Evolutionary conservation across 345 rosid species (phyloP), one percentile per base, ranked within the genome.

Genomic region (Eucalyptus leucophloia): DNA sequence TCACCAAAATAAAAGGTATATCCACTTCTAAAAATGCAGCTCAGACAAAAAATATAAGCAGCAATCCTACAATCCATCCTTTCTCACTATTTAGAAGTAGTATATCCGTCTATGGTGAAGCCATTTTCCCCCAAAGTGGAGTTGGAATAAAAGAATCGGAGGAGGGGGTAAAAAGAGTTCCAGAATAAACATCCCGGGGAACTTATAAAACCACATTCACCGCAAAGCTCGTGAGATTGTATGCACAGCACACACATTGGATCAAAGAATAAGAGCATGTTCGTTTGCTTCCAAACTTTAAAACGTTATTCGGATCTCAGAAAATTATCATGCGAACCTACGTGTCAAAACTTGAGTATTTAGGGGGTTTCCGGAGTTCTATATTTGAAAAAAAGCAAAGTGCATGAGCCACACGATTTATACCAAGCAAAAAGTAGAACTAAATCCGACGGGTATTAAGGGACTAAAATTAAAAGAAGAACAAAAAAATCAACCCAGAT

Each of bases 251-350:
- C 28, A 9, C 62, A 56, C 2, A 56, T 56, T 23, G 12, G 47
- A 45, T 45, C 47, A 45, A 45, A 9, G 47, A 1, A 45, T 45
- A 45, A 45, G 11, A 45, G 10, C 26, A 21, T 56, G 12, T 56
- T 56, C 62, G 12, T 56, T 56, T 23, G 62, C 12, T 56, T 24
- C 62, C 62, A 23, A 56, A 56, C 0, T 56, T 56, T 23, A 9
- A 23, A 23, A 56, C 62, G 23, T 21, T 23, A 56, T 56, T 56
- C 6, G 30, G 11, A 56, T 56, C 11, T 23, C 62, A 56, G 62
- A 23, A 56, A 23, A 56, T 9, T 51, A 17, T 18, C 0, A 51
- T 0, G 9, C 0, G 4, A 18, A 51, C 0, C 56, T 7, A 51
- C 8, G 4, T 51, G 56, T 51, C 56, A 51, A 51, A 17, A 51